Evolutionary conservation across 2,329 filamentous ascomycete species (phyloP), one percentile per base, ranked within the genome.

Genomic region (Arthrobotrys sinensis): DNA sequence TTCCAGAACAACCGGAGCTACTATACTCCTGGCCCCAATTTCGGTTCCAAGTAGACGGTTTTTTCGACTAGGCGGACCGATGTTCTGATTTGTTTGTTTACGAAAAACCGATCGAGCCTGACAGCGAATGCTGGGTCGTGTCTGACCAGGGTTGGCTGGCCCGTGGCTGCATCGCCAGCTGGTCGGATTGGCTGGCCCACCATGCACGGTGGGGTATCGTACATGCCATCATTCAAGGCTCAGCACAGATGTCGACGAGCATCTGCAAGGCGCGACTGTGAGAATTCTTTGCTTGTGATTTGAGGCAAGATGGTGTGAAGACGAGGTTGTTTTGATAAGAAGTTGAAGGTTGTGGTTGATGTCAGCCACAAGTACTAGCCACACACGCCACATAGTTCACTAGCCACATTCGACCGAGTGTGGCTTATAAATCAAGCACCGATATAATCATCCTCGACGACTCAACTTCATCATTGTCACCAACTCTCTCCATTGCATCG

Each of bases 121-220:
- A 60, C 65, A 70, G 66, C 66, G 50, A 70, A 71, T 71, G 64
- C 73, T 57, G 48, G 72, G 48, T 71, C 73, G 73, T 77, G 73
- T 77, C 73, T 64, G 73, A 70, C 73, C 60, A 36, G 73, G 73
- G 73, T 77, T 77, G 53, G 72, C 60, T 76, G 63, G 72, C 55
- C 45, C 40, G 66, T 69, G 67, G 67, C 45, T 55, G 57, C 68
- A 52, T 46, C 57, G 52, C 53, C 66, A 43, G 57, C 68, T 55
- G 46, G 53, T 62, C 60, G 57, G 55, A 72, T 63, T 63, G 60
- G 57, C 55, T 70, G 65, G 24, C 66, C 8, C 10, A 48, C 36
- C 60, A 43, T 60, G 19, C 36, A 43, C 55, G 43, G 55, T 60
- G 55, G 55, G 36, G 55, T 60, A 32, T 16, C 55, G 45, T 48